Base-by-base conservation (phyloP, 2,329 filamentous ascomycete species). In the Shiraia bambusicola region DNA sequence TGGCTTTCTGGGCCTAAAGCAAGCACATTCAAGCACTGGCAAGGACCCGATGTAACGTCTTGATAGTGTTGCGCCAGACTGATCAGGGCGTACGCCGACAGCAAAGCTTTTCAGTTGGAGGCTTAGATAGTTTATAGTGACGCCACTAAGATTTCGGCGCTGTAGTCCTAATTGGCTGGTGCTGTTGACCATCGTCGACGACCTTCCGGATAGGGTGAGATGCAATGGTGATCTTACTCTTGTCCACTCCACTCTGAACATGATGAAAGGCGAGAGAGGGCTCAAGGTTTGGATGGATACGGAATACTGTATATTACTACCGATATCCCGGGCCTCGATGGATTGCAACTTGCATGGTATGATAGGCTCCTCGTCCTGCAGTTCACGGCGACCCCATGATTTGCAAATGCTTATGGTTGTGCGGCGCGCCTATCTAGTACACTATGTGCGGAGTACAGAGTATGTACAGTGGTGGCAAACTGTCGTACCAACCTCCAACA, bases 1-100 rank as follows among this genome's bases (percentile, higher is more conserved):
- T 31, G 13, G 12, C 26, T 11, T 15, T 15, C 52, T 31, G 54
- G 45, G 43, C 41, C 38, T 43, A 37, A 36, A 48, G 40, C 51
- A 58, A 61, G 46, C 48, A 55, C 34, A 37, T 40, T 52, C 52
- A 59, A 60, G 56, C 56, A 55, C 45, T 43, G 38, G 47, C 52
- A 34, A 52, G 29, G 46, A 28, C 19, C 49, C 58, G 56, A 63
- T 63, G 58, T 62, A 62, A 63, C 60, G 49, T 60, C 47, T 57
- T 59, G 54, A 58, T 59, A 53, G 45, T 36, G 32, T 25, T 24
- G 7, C 28, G 11, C 37, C 50, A 56, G 37, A 51, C 46, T 13
- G 3, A 51, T 46, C 2, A 12, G 37, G 14, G 19, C 36, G 38
- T 32, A 48, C 19, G 14, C 47, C 51, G 56, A 54, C 37, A 17